Evolutionary conservation across 441 rosid species (phyloP), one percentile per base, ranked within the genome.

Genomic region (Theobroma grandiflorum): DNA sequence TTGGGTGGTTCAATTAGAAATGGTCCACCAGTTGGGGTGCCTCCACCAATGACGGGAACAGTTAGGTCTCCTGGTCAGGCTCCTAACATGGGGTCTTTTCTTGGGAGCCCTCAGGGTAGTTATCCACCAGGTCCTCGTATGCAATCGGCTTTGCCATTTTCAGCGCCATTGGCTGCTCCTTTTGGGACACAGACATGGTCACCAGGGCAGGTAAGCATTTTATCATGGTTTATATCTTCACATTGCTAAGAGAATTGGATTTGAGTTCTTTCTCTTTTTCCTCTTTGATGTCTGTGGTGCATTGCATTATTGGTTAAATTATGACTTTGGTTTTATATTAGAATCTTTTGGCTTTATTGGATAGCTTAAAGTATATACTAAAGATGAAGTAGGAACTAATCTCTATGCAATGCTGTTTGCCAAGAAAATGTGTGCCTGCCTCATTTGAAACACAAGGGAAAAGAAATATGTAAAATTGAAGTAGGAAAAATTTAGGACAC

Each of bases 21-120:
- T 82, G 94, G 92, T 75, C 92, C 92, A 3, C 82, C 87, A 22
- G 84, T 78, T 63, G 87, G 85, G 70, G 89, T 87, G 55, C 90
- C 90, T 66, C 87, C 86, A 0, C 80, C 86, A n/a, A 75, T 82
- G 47, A 72, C 75, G 80, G 79, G 82, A 43, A 52, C 85, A 40
- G 74, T 81, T 74, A 83, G 82, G 33, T 80, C 77, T 71, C 86
- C 86, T 72, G 63, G 86, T 77, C 90, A 85, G 33, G 78, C 77
- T 45, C 87, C 86, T 64, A 76, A 82, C 74, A 75, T 85, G 89
- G 88, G 82, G 40, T 83, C 88, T 6, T 68, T 81, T 64, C 71
- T 78, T 76, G 85, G 86, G 8, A 84, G 84, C 79, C 15, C 83
- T 7, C 86, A 86, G 40, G 55, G 53, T 75, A 68, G 74, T 80